Conservation (phyloP, 805 yeast genomes). For the Cyberlindnera misumaiensis region DNA sequence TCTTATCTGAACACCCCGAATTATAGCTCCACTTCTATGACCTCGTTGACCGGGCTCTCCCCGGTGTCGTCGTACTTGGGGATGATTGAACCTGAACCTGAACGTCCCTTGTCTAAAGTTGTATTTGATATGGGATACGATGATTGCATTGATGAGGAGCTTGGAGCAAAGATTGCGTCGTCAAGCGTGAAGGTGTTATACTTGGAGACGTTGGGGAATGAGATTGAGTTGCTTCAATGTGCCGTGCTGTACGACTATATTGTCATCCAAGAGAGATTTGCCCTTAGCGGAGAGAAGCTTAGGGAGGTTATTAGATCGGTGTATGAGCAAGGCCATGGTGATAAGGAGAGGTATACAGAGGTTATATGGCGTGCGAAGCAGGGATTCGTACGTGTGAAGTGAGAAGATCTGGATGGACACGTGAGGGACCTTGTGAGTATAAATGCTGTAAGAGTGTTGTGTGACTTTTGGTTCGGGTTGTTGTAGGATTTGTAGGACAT, state of each 20-base stretch:
- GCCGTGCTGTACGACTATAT: slow-evolving; percentile 18
- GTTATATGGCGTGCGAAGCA: slow-evolving; percentile 10
- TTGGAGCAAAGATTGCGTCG: slow-evolving; percentile 18
- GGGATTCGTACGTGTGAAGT: slow-evolving; percentile 5
- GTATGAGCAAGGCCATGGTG: slow-evolving; percentile 9
- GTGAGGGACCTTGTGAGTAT: too few species aligned
- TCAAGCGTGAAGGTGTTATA: slow-evolving; percentile 17
- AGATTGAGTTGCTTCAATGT: slow-evolving; percentile 15
- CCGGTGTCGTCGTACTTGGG: neutral
- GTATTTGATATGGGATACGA: slow-evolving; percentile 17
- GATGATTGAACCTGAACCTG: slow-evolving; percentile 3
- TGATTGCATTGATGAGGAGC: slow-evolving; percentile 14
- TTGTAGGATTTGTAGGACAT: too few species aligned
- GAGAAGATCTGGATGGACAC: too few species aligned
- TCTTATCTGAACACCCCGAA: slow-evolving; percentile 14
- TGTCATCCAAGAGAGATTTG: slow-evolving; percentile 5
- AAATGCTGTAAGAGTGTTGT: too few species aligned
- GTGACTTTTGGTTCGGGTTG: too few species aligned
- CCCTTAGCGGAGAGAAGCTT: slow-evolving; percentile 6
- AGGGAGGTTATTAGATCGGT: slow-evolving; percentile 10
- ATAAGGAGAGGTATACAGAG: slow-evolving; percentile 7
- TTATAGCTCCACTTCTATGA: slow-evolving; percentile 19
- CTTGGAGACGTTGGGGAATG: slow-evolving; percentile 22
- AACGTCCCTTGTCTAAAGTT: slow-evolving; percentile 5
- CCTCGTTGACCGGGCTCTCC: too few species aligned